Evolutionary conservation across 2,329 filamentous ascomycete genomes (phyloP), one percentile per base, ranked within the genome.

Genomic region (Arthrobotrys sinensis): DNA sequence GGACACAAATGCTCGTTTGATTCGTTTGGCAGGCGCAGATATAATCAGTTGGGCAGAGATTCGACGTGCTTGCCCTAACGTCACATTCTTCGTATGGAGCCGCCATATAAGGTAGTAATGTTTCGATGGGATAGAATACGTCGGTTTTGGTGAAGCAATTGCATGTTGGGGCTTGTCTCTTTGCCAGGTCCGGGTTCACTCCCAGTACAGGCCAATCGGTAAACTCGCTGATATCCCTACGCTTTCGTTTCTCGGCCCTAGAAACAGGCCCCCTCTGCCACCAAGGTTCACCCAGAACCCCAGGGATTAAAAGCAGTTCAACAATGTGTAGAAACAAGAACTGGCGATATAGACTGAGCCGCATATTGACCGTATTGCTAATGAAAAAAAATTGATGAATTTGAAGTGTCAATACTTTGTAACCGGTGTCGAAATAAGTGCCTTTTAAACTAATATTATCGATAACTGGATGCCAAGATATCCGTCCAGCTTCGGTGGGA

Each of bases 1-100:
- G 53, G 12, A 67, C 4, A 24, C 69, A 75, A 5, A 60, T 52
- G 16, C 69, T 75, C 6, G 38, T 21, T 12, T n/a, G 48, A 4
- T 28, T 38, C 40, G 28, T 34, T 34, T 67, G 48, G 21, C 62
- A 75, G 16, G 62, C 63, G 50, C 69, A 75, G 4, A 48, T 0
- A 16, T 75, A 60, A 19, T 52, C 69, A 4, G 19, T 36, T 4
- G 69, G 69, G 14, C 69, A 75, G n/a, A 40, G 24, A 11, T 50
- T 60, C 8, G 60, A 48, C 4, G 60, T 60, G n/a, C 3, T 28
- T 2, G 55, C 69, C 10, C 4, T 43, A 1, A 43, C 16, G 6
- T 63, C 28, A 19, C 69, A 75, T 5, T 46, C 45, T 24, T 21
- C 10, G 32, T 50, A 48, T 43, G 69, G 69, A 16, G 48, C 32